Evolutionary conservation across 2,329 filamentous ascomycete species (phyloP).

Genomic region (Fusarium coicis): DNA sequence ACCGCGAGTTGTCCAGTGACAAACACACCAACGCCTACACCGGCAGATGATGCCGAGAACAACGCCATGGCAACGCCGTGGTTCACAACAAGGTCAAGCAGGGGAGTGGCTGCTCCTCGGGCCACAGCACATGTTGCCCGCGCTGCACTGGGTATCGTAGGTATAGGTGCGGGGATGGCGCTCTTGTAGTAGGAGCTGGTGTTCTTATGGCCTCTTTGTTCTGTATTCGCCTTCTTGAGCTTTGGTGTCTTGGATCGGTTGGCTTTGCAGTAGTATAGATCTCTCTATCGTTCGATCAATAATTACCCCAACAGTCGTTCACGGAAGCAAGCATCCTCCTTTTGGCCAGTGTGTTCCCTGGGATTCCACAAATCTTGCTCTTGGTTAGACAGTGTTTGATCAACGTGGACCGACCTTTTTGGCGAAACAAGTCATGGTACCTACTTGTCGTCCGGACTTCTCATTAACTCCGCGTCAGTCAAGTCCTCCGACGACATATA

Average conservation of each 20-base stretch:
- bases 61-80: slow-evolving; percentile 39
- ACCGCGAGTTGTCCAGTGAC: slow-evolving; percentile 48
- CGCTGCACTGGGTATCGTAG: slow-evolving; percentile 46
- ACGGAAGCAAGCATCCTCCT: neutral
- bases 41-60: slow-evolving; percentile 14
- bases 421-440: neutral
- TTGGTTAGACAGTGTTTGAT: neutral
- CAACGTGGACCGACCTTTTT: neutral
- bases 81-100: slow-evolving; percentile 40
- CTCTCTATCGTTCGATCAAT: slow-evolving; percentile 9
- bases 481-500: neutral
- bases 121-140: slow-evolving; percentile 44
- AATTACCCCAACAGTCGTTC: slow-evolving; percentile 11
- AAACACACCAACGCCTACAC: slow-evolving; percentile 16
- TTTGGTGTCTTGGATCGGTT: slow-evolving; percentile 13
- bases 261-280: neutral
- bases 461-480: neutral
- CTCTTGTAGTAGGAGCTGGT: slow-evolving; percentile 27
- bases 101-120: slow-evolving; percentile 32
- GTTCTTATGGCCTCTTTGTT: neutral
- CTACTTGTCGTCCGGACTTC: neutral
- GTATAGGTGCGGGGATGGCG: slow-evolving; percentile 47
- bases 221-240: neutral
- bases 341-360: neutral
- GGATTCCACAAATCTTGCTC: neutral